These are phyloP conservation scores for Amoebophrya sp. DNA, from an alignment of 169 alveolate genomes.

Conservation along the genomic window DNA sequence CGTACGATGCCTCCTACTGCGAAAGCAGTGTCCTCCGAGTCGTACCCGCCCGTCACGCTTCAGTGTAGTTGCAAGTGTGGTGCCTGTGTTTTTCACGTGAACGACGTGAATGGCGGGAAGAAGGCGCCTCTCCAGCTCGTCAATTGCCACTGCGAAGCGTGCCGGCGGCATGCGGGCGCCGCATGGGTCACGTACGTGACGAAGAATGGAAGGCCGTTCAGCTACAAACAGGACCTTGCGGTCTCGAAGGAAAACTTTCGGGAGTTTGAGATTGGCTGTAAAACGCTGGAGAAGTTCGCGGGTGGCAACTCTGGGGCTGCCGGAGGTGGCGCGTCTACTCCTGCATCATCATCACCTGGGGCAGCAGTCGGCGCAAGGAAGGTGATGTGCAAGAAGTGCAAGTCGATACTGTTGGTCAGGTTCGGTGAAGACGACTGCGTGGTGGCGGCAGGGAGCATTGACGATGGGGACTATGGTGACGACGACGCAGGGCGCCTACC, in stretches of 20 bases:
- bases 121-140: neutral
- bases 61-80: neutral
- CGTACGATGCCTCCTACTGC: too few species aligned
- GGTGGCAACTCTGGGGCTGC: too few species aligned
- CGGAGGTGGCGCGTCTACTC: too few species aligned
- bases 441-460: neutral
- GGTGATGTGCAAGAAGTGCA: neutral
- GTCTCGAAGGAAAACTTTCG: neutral
- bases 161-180: neutral
- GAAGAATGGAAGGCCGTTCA: neutral
- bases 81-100: neutral
- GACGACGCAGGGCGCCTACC: neutral
- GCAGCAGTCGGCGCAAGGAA: too few species aligned
- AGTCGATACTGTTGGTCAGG: neutral
- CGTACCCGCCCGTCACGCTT: neutral
- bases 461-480: neutral
- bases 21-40: too few species aligned
- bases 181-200: neutral
- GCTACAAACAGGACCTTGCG: neutral
- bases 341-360: too few species aligned
- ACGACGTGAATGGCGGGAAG: neutral
- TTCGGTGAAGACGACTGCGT: neutral
- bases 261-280: neutral
- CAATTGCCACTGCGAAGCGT: neutral
- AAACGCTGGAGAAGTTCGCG: neutral